A percentile compares a stretch with the other conserved stretches of the same genome.
Evolutionary conservation across 2,329 filamentous ascomycete species (phyloP).

Genomic region (Scytalidium lignicola): DNA sequence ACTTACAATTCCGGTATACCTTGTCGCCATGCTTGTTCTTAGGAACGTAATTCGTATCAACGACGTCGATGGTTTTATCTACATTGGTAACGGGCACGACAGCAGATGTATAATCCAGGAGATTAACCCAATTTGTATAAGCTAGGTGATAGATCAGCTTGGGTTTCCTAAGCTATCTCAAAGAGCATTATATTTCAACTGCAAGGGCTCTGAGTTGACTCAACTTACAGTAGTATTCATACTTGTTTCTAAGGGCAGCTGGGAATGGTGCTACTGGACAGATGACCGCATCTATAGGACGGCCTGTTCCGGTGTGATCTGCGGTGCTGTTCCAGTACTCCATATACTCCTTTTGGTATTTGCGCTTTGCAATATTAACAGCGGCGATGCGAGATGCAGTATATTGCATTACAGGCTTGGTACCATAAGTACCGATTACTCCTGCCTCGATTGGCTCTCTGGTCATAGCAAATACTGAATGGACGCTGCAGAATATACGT

Average conservation of each 20-base stretch:
- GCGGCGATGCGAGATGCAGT: slow-evolving; percentile 25
- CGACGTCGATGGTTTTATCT: slow-evolving; percentile 43
- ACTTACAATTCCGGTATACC: slow-evolving; percentile 42
- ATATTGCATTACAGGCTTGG: slow-evolving; percentile 26
- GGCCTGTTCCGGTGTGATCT: slow-evolving; percentile 17
- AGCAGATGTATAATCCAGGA: slow-evolving; percentile 50
- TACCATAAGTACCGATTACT: slow-evolving; percentile 15
- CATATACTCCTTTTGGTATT: slow-evolving; percentile 54
- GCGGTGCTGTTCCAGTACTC: slow-evolving; percentile 38
- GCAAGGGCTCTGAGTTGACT: too few species aligned
- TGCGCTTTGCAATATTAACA: slow-evolving; percentile 47
- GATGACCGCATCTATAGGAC: slow-evolving; percentile 51
- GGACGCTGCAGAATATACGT: slow-evolving; percentile 23
- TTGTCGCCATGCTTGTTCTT: slow-evolving; percentile 33
- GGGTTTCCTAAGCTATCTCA: too few species aligned
- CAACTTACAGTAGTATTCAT: slow-evolving; percentile 40
- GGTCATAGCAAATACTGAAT: slow-evolving; percentile 45
- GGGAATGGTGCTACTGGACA: slow-evolving; percentile 45
- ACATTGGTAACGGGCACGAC: slow-evolving; percentile 51
- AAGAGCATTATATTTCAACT: too few species aligned
- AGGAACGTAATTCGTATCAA: slow-evolving; percentile 32
- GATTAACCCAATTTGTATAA: slow-evolving; percentile 40
- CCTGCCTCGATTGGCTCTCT: slow-evolving; percentile 42
- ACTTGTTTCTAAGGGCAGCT: slow-evolving; percentile 42
- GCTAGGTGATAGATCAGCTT: slow-evolving; percentile 14